These are phyloP conservation scores for Coix lacrymajobi DNA, from an alignment of 176 grass and related monocot species.

Conservation along the genomic window DNA sequence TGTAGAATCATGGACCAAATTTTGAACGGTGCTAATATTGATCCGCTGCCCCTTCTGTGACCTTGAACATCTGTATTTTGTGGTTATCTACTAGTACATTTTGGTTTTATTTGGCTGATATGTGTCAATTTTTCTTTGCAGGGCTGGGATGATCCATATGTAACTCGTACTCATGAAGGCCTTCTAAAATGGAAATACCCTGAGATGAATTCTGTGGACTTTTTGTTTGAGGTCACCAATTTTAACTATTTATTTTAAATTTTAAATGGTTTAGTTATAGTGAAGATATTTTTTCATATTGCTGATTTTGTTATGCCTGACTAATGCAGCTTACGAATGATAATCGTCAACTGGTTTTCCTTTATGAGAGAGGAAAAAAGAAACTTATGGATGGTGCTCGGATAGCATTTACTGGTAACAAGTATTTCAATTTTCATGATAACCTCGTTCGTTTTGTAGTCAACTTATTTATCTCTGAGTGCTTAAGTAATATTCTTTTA, in stretches of 20 bases:
- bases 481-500: not conserved
- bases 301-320: not conserved
- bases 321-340: conserved; percentile 46
- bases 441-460: not conserved
- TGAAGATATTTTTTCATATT: not conserved
- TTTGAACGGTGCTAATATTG: not conserved
- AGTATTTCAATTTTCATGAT: not conserved
- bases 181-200: conserved; percentile 97
- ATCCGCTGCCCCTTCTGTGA: not conserved
- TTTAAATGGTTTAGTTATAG: not conserved
- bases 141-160: conserved; percentile 98
- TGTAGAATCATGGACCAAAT: not conserved
- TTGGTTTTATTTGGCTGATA: not conserved
- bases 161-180: conserved; percentile 79
- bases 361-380: conserved; percentile 73
- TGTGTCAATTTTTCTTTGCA: conserved; percentile 2
- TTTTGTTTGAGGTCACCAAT: conserved; percentile 69
- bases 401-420: conserved; percentile 50
- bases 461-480: not conserved
- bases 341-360: conserved; percentile 57
- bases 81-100: not conserved
- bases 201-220: conserved; percentile 91
- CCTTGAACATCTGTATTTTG: not conserved
- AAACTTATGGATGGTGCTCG: conserved; percentile 68
- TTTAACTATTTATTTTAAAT: not conserved